phyloP scores from a whole-genome alignment of 257 asterid species.

The Penstemon davidsonii region DNA sequence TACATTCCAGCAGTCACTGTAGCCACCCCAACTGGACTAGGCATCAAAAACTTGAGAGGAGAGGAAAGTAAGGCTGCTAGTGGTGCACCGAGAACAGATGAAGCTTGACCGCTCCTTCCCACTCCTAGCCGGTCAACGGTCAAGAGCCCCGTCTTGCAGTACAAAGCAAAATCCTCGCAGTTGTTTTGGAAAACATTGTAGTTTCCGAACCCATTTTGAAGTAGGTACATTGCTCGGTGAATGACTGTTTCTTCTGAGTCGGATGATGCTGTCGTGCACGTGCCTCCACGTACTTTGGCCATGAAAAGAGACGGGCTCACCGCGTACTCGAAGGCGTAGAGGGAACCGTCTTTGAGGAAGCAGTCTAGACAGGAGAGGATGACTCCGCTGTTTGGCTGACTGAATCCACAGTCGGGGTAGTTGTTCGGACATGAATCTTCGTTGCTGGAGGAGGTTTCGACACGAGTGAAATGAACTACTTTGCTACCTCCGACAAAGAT shows the following conservation, averaged over 20 bases:
- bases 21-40: slow-evolving; percentile 81
- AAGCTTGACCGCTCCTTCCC: slow-evolving; percentile 95
- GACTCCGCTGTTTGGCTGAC: slow-evolving; percentile 73
- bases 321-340: slow-evolving; percentile 71
- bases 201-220: slow-evolving; percentile 82
- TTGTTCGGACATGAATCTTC: slow-evolving; percentile 47
- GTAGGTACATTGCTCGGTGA: slow-evolving; percentile 82
- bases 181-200: slow-evolving; percentile 84
- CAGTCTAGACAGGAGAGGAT: slow-evolving; percentile 82
- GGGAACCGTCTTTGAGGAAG: slow-evolving; percentile 68
- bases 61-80: slow-evolving; percentile 86
- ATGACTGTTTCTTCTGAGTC: slow-evolving; percentile 57
- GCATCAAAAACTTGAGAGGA: slow-evolving; percentile 75
- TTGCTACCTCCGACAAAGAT: slow-evolving; percentile 83
- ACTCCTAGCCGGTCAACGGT: slow-evolving; percentile 70
- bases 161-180: slow-evolving; percentile 90
- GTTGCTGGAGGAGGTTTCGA: slow-evolving; percentile 30
- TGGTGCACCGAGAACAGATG: slow-evolving; percentile 87
- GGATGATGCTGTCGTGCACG: slow-evolving; percentile 83
- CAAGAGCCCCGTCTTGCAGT: slow-evolving; percentile 90
- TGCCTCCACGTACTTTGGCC: slow-evolving; percentile 88
- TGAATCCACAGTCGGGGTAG: slow-evolving; percentile 86
- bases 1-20: slow-evolving; percentile 89
- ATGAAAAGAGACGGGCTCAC: slow-evolving; percentile 66
- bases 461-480: slow-evolving; percentile 82